Percentiles rank a stretch among this genome's conserved stretches.
Evolutionary conservation across 495 filamentous ascomycete species (phyloP).

Genomic region (Podospora australis): DNA sequence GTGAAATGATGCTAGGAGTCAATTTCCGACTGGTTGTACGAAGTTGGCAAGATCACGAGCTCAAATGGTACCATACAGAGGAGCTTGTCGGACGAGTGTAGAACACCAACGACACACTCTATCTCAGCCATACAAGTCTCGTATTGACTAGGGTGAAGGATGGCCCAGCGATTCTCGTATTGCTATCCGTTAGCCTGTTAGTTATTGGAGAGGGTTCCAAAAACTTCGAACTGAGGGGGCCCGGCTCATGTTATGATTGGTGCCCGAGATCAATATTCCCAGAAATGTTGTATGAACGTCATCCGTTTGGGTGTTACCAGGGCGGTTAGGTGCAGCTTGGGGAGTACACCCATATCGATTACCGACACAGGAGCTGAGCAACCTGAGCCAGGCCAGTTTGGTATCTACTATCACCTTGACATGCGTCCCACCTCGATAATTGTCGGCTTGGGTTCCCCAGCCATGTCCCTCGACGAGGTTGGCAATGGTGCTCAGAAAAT

Average conservation of each 20-base stretch:
- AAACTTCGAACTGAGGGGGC: background rate
- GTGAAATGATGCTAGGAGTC: background rate
- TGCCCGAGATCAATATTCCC: no score
- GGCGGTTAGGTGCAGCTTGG: no score
- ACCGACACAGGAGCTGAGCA: background rate
- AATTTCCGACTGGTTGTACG: background rate
- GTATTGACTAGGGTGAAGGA: background rate
- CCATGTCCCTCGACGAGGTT: background rate
- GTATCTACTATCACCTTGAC: background rate
- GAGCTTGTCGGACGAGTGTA: no score
- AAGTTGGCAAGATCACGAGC: background rate
- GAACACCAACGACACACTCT: no score
- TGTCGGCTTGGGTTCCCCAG: background rate
- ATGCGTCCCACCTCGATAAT: background rate
- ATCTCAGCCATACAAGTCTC: slow-evolving; percentile 2
- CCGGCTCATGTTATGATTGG: background rate
- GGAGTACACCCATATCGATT: no score
- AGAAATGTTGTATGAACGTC: background rate
- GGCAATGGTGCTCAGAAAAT: background rate
- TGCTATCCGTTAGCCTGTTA: background rate
- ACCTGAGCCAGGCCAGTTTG: background rate
- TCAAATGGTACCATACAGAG: no score
- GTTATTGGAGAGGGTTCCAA: background rate
- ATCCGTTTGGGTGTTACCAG: background rate
- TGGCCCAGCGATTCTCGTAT: slow-evolving; percentile 1